Evolutionary conservation across 192 early-diverging fungal genomes (phyloP), one percentile per base, ranked within the genome.

Genomic region (Umbelopsis vinacea): DNA sequence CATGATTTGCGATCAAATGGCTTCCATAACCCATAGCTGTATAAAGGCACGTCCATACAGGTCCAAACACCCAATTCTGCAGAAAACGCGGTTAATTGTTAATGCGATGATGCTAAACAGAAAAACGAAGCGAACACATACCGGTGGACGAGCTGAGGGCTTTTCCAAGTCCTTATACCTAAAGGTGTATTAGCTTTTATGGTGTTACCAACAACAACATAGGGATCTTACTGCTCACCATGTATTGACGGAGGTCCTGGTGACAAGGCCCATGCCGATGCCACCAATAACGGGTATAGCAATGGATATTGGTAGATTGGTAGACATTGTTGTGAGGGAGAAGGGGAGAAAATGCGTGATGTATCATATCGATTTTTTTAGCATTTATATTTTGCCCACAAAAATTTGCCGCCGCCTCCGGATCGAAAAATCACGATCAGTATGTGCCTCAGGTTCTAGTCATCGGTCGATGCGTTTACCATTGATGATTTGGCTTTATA

Each of bases 81-180:
- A 17, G 14, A 6, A 7, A 43, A 12, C 11, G 40, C 11, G 40
- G 48, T 17, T 15, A 50, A 50, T 63, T 17, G 14, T 63, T 4
- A 19, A 12, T n/a, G 19, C 12, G 3, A 19, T 63, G 7, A 8
- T 3, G 1, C 4, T 19, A 14, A 63, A 4, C 10, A 21, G 15
- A 3, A n/a, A 50, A n/a, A 4, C 5, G 17, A 10, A 17, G 12
- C 2, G 19, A 17, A 50, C 7, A 38, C 57, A 38, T 63, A 63
- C 33, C 12, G 26, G 57, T 37, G 57, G 57, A 14, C 15, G 15
- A 12, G 23, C 57, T 17, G 40, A 12, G 0, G 57, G 57, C 33
- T 63, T 63, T 12, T 63, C 29, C 57, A 63, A 14, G 26, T 29
- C 33, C 17, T 63, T 63, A 63, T 37, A 63, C 57, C 57, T 63